phyloP scores from a whole-genome alignment of 2,329 filamentous ascomycete genomes.

The Pochonia chlamydosporia region DNA sequence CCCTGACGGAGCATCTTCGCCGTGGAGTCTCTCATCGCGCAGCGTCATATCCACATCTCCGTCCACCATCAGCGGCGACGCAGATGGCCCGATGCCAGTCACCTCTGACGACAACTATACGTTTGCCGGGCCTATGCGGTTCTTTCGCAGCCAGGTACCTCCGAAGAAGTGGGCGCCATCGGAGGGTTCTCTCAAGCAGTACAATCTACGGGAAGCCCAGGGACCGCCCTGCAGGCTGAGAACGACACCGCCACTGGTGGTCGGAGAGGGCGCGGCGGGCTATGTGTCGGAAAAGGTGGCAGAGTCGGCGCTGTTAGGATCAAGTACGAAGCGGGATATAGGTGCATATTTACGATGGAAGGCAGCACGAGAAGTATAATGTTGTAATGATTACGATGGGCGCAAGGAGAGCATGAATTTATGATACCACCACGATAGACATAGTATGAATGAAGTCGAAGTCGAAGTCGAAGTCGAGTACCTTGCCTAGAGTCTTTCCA shows the following conservation, averaged over 20 bases:
- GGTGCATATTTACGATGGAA: slow-evolving; percentile 56
- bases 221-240: slow-evolving; percentile 15
- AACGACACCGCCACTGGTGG: slow-evolving; percentile 40
- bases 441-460: no score
- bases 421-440: neutral
- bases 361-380: slow-evolving; percentile 1
- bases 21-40: slow-evolving; percentile 11
- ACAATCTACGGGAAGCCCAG: slow-evolving; percentile 7
- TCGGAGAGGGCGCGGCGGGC: slow-evolving; percentile 27
- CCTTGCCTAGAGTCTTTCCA: no score
- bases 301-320: slow-evolving; percentile 51
- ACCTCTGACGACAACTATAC: slow-evolving; percentile 24
- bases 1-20: slow-evolving; percentile 11
- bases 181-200: slow-evolving; percentile 26
- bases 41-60: slow-evolving; percentile 21
- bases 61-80: slow-evolving; percentile 24
- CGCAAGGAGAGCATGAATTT: neutral
- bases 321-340: slow-evolving; percentile 44
- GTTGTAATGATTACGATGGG: neutral
- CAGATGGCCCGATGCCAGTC: slow-evolving; percentile 33
- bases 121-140: slow-evolving; percentile 25
- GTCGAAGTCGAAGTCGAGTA: no score
- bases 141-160: slow-evolving; percentile 23
- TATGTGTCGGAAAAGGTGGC: slow-evolving; percentile 15
- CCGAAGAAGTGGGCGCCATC: slow-evolving; percentile 28